These are phyloP conservation scores for Monosporascus sp. DNA, from an alignment of 2,329 filamentous ascomycete species.

Conservation along the genomic window DNA sequence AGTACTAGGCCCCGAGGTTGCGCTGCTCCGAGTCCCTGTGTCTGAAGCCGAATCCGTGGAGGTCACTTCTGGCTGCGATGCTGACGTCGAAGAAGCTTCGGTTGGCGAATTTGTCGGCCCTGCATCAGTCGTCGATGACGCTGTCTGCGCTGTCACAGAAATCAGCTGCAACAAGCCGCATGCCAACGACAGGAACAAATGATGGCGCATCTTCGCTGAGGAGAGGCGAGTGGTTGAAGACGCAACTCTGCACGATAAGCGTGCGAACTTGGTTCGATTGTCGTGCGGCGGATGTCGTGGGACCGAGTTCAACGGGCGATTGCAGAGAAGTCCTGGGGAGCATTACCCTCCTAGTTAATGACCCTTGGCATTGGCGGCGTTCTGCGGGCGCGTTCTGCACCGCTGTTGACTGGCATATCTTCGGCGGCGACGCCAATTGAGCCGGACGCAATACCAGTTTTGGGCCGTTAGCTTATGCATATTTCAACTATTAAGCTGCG, in stretches of 20 bases:
- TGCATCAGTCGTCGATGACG: constrained; percentile 20
- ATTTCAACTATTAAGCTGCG: constrained; percentile 9
- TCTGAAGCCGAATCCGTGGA: constrained; percentile 4
- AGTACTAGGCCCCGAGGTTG: constrained; percentile 7
- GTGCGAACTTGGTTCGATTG: not conserved
- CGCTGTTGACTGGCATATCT: not conserved
- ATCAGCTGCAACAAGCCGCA: constrained; percentile 24
- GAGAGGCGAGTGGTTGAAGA: constrained; percentile 12
- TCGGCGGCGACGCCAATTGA: not conserved
- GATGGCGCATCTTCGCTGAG: constrained; percentile 14
- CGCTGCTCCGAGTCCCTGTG: constrained; percentile 1
- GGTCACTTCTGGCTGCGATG: constrained; percentile 9
- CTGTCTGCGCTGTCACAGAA: constrained; percentile 26
- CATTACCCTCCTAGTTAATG: not conserved
- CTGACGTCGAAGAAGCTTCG: constrained; percentile 1
- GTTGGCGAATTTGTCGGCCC: constrained; percentile 7
- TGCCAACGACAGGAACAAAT: constrained; percentile 20
- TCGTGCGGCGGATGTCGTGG: not conserved
- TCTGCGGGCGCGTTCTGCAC: not conserved
- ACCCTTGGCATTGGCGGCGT: not conserved
- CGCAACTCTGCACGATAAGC: constrained; percentile 5
- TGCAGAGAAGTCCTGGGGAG: not conserved
- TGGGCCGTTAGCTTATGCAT: constrained; percentile 3
- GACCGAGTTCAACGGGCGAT: not conserved
- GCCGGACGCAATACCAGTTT: not conserved